Conservation (phyloP, 805 yeast genomes). For the Monosporozyma yasuniensis region DNA sequence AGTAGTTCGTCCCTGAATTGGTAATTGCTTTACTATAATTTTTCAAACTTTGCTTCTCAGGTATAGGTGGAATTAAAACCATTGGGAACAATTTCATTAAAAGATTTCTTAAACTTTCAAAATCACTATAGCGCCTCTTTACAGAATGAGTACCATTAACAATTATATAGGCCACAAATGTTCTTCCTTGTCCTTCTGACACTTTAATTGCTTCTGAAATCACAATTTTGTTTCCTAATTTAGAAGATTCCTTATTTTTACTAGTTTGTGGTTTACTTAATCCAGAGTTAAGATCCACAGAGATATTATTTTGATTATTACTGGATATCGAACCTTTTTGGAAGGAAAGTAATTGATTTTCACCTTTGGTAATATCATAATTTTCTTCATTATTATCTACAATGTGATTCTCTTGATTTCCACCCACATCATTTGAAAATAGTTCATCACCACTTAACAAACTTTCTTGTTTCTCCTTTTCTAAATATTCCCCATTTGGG, state of each 20-base stretch:
- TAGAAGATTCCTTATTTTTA: background rate
- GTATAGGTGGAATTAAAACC: slow-evolving; percentile 85
- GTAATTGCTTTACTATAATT: slow-evolving; percentile 27
- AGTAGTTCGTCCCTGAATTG: slow-evolving; percentile 18
- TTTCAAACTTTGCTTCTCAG: slow-evolving; percentile 54
- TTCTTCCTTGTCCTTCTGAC: slow-evolving; percentile 28
- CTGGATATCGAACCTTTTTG: background rate
- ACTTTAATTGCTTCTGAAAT: slow-evolving; percentile 27
- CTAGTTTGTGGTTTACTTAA: background rate
- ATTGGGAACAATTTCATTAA: slow-evolving; percentile 72
- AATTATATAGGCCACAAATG: slow-evolving; percentile 64
- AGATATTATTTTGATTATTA: background rate
- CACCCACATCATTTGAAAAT: background rate
- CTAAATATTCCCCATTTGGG: slow-evolving; percentile 10
- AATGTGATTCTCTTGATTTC: background rate
- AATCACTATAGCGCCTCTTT: slow-evolving; percentile 82
- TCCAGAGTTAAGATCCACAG: no score
- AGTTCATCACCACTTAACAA: background rate
- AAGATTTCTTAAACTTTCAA: slow-evolving; percentile 67
- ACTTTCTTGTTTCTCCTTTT: slow-evolving; percentile 1
- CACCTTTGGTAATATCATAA: background rate
- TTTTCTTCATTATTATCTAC: no score
- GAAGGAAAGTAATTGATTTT: background rate
- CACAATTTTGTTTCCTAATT: slow-evolving; percentile 9
- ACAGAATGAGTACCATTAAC: slow-evolving; percentile 45